These are phyloP conservation scores for Rhexocercosporidium sp. DNA, from an alignment of 2,329 filamentous ascomycete genomes.

Conservation along the genomic window DNA sequence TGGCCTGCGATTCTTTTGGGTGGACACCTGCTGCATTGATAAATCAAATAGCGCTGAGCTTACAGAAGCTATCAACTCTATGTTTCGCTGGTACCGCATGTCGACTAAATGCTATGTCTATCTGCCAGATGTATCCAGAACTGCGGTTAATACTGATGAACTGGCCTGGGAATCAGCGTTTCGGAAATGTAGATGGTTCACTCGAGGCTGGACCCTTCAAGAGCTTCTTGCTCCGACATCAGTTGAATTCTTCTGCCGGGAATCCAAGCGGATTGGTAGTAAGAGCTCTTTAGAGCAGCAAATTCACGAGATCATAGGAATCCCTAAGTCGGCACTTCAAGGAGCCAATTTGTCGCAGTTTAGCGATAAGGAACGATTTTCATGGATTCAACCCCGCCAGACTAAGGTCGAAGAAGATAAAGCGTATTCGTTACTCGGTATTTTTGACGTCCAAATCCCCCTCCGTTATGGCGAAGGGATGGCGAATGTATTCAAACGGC, in stretches of 20 bases:
- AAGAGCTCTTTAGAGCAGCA: too few species aligned
- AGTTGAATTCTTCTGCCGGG: too few species aligned
- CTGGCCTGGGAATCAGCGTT: conserved; percentile 1
- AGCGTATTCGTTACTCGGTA: conserved; percentile 40
- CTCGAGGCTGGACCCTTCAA: too few species aligned
- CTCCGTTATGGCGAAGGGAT: conserved; percentile 45
- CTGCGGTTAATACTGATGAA: not conserved
- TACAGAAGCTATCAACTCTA: too few species aligned
- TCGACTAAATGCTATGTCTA: conserved; percentile 14
- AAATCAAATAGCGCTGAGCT: too few species aligned
- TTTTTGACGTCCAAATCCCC: conserved; percentile 46
- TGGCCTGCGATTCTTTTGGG: too few species aligned
- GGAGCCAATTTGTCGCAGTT: conserved; percentile 5
- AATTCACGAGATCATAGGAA: conserved; percentile 15
- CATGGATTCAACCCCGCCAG: conserved; percentile 1
- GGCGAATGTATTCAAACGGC: too few species aligned
- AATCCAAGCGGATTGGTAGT: too few species aligned
- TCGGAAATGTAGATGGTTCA: conserved; percentile 13
- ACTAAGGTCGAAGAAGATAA: conserved; percentile 15
- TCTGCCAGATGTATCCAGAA: conserved; percentile 3
- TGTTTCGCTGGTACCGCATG: too few species aligned
- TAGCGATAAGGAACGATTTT: conserved; percentile 9
- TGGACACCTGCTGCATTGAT: too few species aligned
- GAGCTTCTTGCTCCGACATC: too few species aligned
- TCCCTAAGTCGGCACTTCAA: conserved; percentile 8